phyloP scores from a whole-genome alignment of 2,329 filamentous ascomycete species.

The Bipolaris zeicola region DNA sequence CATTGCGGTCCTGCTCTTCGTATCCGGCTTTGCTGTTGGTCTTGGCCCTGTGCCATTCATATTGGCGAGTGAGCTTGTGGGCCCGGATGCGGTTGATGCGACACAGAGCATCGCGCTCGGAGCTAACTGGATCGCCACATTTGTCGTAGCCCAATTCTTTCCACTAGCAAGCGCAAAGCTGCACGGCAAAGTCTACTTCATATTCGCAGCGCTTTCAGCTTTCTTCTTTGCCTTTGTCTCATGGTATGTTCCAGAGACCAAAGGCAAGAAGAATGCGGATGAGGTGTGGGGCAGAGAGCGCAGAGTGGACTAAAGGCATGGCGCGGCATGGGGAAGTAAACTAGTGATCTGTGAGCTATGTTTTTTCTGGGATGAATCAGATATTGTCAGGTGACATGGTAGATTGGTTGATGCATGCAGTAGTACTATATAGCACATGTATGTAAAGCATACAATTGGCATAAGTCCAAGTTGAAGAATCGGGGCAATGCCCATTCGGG shows the following conservation, averaged over 20 bases:
- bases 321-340: neutral
- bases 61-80: constrained; percentile 87
- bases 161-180: constrained; percentile 80
- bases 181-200: constrained; percentile 85
- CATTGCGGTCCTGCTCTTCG: constrained; percentile 80
- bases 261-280: constrained; percentile 79
- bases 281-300: constrained; percentile 83
- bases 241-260: constrained; percentile 82
- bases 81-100: constrained; percentile 86
- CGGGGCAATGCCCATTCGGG: neutral
- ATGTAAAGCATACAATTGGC: neutral
- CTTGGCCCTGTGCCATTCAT: constrained; percentile 95
- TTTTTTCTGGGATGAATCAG: neutral
- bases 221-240: constrained; percentile 74
- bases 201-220: constrained; percentile 79
- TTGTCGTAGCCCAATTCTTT: constrained; percentile 93
- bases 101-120: constrained; percentile 87
- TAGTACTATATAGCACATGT: neutral
- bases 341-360: neutral
- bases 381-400: neutral
- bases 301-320: constrained; percentile 35
- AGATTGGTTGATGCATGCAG: neutral
- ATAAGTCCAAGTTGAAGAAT: neutral
- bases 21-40: constrained; percentile 86
- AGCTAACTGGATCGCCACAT: constrained; percentile 89